Percentiles rank a stretch among this genome's conserved stretches.
These are phyloP conservation scores for Diaporthe nobilis DNA, from an alignment of 2,329 filamentous ascomycete species.

Conservation along the genomic window DNA sequence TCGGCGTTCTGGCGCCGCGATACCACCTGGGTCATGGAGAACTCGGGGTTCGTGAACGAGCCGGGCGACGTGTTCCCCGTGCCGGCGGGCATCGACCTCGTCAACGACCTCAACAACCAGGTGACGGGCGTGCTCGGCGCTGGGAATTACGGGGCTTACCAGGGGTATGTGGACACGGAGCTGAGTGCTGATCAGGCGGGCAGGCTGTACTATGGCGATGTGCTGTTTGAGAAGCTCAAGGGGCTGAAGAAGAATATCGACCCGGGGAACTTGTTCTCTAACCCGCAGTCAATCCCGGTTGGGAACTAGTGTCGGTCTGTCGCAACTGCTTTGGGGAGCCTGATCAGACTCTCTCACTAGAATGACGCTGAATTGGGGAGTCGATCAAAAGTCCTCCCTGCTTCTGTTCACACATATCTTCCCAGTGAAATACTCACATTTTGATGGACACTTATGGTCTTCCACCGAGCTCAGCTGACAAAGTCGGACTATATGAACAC, in stretches of 20 bases:
- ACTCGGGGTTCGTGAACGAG: conserved; percentile 39
- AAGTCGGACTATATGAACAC: no score
- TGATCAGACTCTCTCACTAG: no score
- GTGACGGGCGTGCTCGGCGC: conserved; percentile 44
- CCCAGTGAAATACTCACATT: no score
- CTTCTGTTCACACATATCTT: no score
- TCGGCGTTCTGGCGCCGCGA: conserved; percentile 47
- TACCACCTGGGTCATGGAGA: conserved; percentile 49
- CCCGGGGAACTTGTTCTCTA: conserved; percentile 46
- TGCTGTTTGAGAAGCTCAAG: conserved; percentile 44
- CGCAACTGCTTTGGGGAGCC: not conserved
- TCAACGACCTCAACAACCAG: conserved; percentile 45
- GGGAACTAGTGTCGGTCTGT: not conserved
- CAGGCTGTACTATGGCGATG: conserved; percentile 48
- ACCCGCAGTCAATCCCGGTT: conserved; percentile 48
- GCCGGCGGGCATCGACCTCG: conserved; percentile 43
- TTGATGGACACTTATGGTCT: no score
- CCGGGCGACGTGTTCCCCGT: conserved; percentile 35
- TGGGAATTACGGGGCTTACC: conserved; percentile 46
- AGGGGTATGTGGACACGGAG: conserved; percentile 50
- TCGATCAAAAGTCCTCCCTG: no score
- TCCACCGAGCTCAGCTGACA: no score
- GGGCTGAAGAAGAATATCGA: conserved; percentile 56
- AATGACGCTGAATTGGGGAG: no score
- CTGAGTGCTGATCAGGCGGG: conserved; percentile 46